Base-by-base conservation (phyloP, 164 flowering plant genomes). In the Macadamia tetraphylla region DNA sequence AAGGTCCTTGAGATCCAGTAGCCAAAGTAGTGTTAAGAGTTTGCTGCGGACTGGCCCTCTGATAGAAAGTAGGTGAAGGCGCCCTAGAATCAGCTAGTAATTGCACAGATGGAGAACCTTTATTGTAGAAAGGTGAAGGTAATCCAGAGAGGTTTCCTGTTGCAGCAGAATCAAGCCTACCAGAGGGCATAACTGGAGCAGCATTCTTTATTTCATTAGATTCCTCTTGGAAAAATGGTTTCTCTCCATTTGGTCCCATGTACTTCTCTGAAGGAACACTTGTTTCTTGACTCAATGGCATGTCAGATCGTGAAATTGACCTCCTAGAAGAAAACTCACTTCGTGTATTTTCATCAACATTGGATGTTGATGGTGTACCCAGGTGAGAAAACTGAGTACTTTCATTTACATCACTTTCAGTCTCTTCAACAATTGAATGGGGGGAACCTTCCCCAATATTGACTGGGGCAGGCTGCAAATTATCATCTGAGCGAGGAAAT, bases 401-500 rank as follows among this genome's bases (percentile, higher is more conserved):
- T 65, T 71, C 95, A 72, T 84, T 81, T 4, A 65, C 76, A 66
- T 89, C 89, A 71, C 85, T 83, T 71, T 86, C 95, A 18, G 93
- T 88, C 81, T 90, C 97, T 78, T 79, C 98, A 65, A 86, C 93
- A 73, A 91, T 78, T 12, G 96, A 92, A 69, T 57, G 94, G 48
- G 95, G 97, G 69, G 96, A 88, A 70, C 77, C 78, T 76, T 80
- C 87, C 67, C 83, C 91, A 73, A 69, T 78, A 3, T 77, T 72
- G 58, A 77, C 83, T 67, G 91, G 70, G 17, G 90, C 74, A 77
- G 86, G 79, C 60, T 79, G 88, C 58, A 86, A 72, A 72, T 75
- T 88, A 69, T 87, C 92, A 88, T 91, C 99, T 0, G 87, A 84
- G 52, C 90, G 97, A 67, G 88, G 98, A 75, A 95, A 95, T 10